These are phyloP conservation scores for Pluteus cervinus DNA, from an alignment of 768 basidiomycete genomes.

Conservation along the genomic window DNA sequence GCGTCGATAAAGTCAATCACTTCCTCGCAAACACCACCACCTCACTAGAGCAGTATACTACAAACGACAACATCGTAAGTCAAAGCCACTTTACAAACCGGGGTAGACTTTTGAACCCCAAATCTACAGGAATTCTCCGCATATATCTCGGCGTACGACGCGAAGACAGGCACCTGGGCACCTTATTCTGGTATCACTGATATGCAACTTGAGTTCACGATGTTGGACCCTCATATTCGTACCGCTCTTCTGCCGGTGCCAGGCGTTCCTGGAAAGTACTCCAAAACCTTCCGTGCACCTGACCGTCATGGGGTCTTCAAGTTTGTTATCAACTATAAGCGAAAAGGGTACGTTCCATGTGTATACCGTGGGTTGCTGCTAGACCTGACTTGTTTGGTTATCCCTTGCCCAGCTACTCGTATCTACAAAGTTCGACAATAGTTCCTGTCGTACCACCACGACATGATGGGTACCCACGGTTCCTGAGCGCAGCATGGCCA, in stretches of 20 bases:
- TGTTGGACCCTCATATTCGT: conserved; percentile 97
- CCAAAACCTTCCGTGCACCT: conserved; percentile 81
- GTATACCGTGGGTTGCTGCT: conserved; percentile 36
- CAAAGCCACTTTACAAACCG: background rate
- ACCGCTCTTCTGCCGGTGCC: conserved; percentile 59
- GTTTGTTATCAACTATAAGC: conserved; percentile 86
- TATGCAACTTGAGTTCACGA: conserved; percentile 93
- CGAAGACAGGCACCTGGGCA: conserved; percentile 52
- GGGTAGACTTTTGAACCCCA: background rate
- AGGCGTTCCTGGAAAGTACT: conserved; percentile 61
- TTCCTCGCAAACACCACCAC: conserved; percentile 59
- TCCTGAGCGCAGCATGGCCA: conserved; percentile 93
- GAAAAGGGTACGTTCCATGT: too few species aligned
- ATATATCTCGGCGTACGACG: conserved; percentile 64
- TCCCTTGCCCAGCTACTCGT: conserved; percentile 52
- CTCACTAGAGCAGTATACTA: conserved; percentile 73
- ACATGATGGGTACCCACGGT: conserved; percentile 94
- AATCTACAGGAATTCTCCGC: conserved; percentile 60
- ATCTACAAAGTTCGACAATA: conserved; percentile 64
- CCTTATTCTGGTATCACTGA: conserved; percentile 71
- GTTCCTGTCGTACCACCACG: conserved; percentile 89
- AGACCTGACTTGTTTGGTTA: conserved; percentile 2
- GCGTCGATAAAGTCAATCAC: conserved; percentile 71
- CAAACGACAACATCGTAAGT: conserved; percentile 77
- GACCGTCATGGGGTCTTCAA: conserved; percentile 99